These are phyloP conservation scores for Alternaria triticimaculans DNA, from an alignment of 2,329 filamentous ascomycete species.

Conservation along the genomic window DNA sequence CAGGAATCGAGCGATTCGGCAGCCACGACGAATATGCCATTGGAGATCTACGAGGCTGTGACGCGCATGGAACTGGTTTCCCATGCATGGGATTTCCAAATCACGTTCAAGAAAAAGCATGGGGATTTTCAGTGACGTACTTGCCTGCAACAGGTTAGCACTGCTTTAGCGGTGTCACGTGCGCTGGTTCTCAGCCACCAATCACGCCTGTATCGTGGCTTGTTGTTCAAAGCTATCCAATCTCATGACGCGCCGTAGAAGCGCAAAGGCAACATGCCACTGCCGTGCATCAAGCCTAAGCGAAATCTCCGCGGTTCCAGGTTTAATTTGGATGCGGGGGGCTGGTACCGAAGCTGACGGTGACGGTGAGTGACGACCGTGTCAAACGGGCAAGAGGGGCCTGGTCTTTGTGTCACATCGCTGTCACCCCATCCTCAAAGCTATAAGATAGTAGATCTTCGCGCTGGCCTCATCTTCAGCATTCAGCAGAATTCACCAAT, in stretches of 20 bases:
- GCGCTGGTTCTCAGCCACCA: neutral
- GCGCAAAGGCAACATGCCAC: neutral
- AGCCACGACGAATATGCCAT: neutral
- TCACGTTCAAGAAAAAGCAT: neutral
- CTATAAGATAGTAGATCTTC: neutral
- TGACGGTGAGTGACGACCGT: conserved; percentile 4
- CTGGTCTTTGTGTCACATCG: neutral
- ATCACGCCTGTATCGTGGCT: neutral
- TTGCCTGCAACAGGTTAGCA: neutral
- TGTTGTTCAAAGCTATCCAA: neutral
- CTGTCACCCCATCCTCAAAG: neutral
- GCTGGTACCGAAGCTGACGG: neutral
- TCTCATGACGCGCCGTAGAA: neutral
- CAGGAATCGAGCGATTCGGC: neutral
- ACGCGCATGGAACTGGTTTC: neutral
- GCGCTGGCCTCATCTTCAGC: neutral
- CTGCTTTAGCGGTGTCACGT: conserved; percentile 7
- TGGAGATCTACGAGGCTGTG: neutral
- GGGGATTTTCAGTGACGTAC: conserved; percentile 4
- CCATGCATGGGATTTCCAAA: neutral
- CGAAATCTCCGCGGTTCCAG: neutral
- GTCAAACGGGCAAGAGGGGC: neutral
- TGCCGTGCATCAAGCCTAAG: neutral
- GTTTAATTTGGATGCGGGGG: neutral
- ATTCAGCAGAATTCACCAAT: neutral